A percentile compares a stretch with the other conserved stretches of the same genome.
Evolutionary conservation across 2,329 filamentous ascomycete species (phyloP).

Genomic region (Daldinia sp.): DNA sequence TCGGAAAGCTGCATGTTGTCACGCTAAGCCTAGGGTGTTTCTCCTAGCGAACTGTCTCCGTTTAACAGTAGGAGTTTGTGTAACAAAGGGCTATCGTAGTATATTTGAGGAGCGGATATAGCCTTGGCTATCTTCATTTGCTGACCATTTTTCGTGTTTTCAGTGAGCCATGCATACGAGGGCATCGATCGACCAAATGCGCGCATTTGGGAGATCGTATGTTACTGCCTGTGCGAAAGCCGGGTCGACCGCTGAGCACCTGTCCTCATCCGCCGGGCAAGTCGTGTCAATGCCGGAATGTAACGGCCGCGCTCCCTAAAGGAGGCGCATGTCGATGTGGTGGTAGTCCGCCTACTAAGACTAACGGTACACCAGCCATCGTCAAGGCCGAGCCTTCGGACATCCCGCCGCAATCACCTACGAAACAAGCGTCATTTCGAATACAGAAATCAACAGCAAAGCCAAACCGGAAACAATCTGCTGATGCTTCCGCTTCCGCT

Average conservation of each 20-base stretch:
- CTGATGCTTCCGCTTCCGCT: conserved; percentile 59
- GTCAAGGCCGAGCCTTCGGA: conserved; percentile 45
- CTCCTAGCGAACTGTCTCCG: conserved; percentile 21
- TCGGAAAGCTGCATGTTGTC: conserved; percentile 40
- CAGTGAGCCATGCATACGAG: conserved; percentile 80
- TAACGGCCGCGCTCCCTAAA: conserved; percentile 73
- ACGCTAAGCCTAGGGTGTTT: conserved; percentile 23
- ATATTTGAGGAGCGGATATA: not conserved
- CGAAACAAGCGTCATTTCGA: conserved; percentile 56
- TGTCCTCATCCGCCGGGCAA: conserved; percentile 75
- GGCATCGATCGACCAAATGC: conserved; percentile 81
- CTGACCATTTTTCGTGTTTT: conserved; percentile 30
- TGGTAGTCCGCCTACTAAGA: conserved; percentile 34
- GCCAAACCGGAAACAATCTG: conserved; percentile 60
- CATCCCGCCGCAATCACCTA: conserved; percentile 54
- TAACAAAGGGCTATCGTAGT: conserved; percentile 27
- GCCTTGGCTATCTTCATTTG: conserved; percentile 25
- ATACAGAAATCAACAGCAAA: conserved; percentile 60
- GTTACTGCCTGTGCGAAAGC: conserved; percentile 78
- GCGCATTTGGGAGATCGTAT: conserved; percentile 75
- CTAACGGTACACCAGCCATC: conserved; percentile 30
- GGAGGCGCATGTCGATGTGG: conserved; percentile 69
- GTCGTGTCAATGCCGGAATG: conserved; percentile 70
- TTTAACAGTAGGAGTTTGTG: conserved; percentile 27
- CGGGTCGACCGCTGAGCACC: conserved; percentile 75